phyloP scores from a whole-genome alignment of 225 moss, liverwort and hornwort genomes.

The Thuidium tamariscinum region DNA sequence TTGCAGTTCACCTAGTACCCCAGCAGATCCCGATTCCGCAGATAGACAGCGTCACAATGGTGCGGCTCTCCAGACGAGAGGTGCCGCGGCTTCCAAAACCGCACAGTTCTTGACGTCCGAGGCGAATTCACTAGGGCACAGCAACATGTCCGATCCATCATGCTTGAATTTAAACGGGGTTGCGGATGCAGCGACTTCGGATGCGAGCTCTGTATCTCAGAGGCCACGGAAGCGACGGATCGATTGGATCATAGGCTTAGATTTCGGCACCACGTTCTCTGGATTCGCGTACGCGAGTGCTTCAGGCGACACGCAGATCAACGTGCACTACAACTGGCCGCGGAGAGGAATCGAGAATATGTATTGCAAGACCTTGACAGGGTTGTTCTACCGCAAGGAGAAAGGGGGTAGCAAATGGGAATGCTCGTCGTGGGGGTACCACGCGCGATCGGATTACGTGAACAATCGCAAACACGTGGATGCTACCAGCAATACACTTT shows the following conservation, averaged over 20 bases:
- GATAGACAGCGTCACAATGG: neutral
- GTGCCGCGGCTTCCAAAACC: neutral
- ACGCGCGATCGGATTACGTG: constrained; percentile 4
- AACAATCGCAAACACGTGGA: too few species aligned
- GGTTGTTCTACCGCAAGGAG: neutral
- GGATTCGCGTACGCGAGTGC: constrained; percentile 35
- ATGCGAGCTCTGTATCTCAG: too few species aligned
- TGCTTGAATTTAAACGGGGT: neutral
- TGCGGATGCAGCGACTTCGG: neutral
- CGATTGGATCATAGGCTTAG: constrained; percentile 29
- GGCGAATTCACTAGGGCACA: neutral
- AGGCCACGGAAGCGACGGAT: neutral
- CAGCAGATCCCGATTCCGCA: too few species aligned
- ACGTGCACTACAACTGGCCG: constrained; percentile 7
- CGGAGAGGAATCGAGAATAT: neutral
- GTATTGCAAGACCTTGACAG: constrained; percentile 30
- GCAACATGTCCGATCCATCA: neutral
- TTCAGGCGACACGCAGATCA: neutral
- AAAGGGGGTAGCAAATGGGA: neutral
- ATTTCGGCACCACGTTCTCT: constrained; percentile 53
- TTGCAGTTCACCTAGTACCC: neutral
- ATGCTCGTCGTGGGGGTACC: constrained; percentile 31
- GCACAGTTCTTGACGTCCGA: too few species aligned
- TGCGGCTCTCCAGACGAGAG: too few species aligned
- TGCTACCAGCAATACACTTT: neutral